phyloP scores from a whole-genome alignment of 2,329 filamentous ascomycete genomes.

The Botrytis tulipae region DNA sequence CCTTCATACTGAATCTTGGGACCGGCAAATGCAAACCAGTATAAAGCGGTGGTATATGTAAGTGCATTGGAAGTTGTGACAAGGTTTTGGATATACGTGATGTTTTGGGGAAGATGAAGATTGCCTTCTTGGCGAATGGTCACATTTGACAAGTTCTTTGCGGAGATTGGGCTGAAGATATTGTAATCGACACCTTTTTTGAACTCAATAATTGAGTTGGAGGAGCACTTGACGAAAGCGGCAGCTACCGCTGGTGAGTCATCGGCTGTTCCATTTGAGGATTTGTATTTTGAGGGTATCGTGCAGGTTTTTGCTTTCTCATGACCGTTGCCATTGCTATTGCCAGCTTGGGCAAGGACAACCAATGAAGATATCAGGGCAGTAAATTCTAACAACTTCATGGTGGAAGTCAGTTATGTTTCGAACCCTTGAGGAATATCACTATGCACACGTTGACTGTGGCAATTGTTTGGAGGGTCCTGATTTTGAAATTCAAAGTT shows the following conservation, averaged over 20 bases:
- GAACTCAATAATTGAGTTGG: slow-evolving; percentile 41
- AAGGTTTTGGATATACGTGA: slow-evolving; percentile 41
- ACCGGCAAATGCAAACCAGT: slow-evolving; percentile 43
- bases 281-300: slow-evolving; percentile 24
- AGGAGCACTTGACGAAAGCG: slow-evolving; percentile 42
- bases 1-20: slow-evolving; percentile 39
- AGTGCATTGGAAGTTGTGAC: slow-evolving; percentile 38
- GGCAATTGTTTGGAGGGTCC: background rate
- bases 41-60: slow-evolving; percentile 35
- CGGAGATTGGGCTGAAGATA: slow-evolving; percentile 42
- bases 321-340: background rate
- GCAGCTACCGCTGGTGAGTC: slow-evolving; percentile 43
- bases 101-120: slow-evolving; percentile 44
- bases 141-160: slow-evolving; percentile 44
- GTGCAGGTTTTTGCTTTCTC: slow-evolving; percentile 19
- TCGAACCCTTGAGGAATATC: background rate
- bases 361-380: background rate
- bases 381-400: background rate
- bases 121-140: slow-evolving; percentile 46
- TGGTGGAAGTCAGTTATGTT: background rate
- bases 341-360: background rate
- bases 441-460: background rate
- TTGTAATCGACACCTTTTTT: slow-evolving; percentile 45
- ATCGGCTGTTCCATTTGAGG: slow-evolving; percentile 42
- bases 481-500: background rate